Evolutionary conservation across 1,139 yeast genomes (phyloP), one percentile per base, ranked within the genome.

Genomic region (Debaryomyces subglobosus): DNA sequence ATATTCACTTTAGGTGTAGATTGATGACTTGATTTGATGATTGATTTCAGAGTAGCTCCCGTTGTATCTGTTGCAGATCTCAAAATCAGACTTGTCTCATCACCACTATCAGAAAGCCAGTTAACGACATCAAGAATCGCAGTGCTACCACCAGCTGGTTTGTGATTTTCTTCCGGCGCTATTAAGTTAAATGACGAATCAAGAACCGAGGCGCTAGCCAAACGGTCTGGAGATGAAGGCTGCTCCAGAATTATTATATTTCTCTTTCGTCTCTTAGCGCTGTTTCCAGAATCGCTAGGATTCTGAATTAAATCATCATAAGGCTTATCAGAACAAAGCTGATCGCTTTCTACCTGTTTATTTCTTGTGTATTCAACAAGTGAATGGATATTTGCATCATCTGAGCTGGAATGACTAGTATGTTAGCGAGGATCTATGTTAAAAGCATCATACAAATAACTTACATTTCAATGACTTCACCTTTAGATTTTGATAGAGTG

Each of bases 81-180:
- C 25, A 20, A 16, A 21, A 35, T n/a, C 21, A 24, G 15, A 10
- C 40, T 34, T n/a, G 47, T 18, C 21, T 35, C 38, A 3, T 32
- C 35, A 5, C 61, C 66, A 24, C 67, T 60, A 38, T 62, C 64
- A 23, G 67, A 64, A 9, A 67, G 53, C 71, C 71, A 67, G 34
- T 63, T 61, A 13, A 49, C 50, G 30, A 64, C 47, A 43, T 65
- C 69, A 41, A 64, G 50, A 23, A 60, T 36, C 21, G 38, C 38
- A 3, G 12, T 35, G 5, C n/a, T 35, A 21, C 25, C 4, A 5
- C 10, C n/a, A 12, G 13, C 32, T 9, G n/a, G 2, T 9, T 30
- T 4, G 27, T 18, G n/a, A 9, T 35, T n/a, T 12, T 39, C 34
- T n/a, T 39, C 34, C 5, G 21, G 33, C 10, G 27, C 18, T 3